Evolutionary conservation across 1,139 yeast genomes (phyloP).

Genomic region (Suhomyces bribrorum): DNA sequence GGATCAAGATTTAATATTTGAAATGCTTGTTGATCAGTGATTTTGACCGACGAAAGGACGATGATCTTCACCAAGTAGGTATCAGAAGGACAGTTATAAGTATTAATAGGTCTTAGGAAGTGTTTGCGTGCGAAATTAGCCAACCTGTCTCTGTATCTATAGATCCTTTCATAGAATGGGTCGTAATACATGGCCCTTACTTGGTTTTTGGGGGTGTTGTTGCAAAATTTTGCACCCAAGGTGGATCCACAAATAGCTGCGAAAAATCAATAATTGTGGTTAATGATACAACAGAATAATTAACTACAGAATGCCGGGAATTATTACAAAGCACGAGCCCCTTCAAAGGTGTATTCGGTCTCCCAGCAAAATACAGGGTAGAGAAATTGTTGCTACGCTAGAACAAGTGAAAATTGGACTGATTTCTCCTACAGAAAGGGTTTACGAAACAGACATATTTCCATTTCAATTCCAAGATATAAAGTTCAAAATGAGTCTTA

Average conservation of each 20-base stretch:
- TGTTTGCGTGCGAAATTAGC: not conserved
- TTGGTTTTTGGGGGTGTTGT: too few relatives aligned
- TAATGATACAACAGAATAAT: too few relatives aligned
- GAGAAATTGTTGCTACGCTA: not conserved
- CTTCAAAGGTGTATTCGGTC: not conserved
- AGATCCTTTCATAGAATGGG: too few relatives aligned
- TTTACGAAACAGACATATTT: not conserved
- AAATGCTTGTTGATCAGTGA: not conserved
- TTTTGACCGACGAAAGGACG: not conserved
- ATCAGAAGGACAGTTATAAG: not conserved
- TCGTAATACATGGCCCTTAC: too few relatives aligned
- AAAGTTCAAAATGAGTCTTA: constrained; percentile 17
- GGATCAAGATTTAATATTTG: not conserved
- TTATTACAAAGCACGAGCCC: not conserved
- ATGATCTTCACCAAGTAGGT: constrained; percentile 3
- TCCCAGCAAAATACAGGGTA: not conserved
- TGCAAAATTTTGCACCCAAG: constrained; percentile 4
- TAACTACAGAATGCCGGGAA: not conserved
- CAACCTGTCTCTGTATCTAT: not conserved
- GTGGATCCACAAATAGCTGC: too few relatives aligned
- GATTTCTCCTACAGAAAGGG: not conserved
- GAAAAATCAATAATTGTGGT: too few relatives aligned
- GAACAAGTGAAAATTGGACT: not conserved
- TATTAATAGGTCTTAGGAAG: not conserved
- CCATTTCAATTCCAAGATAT: constrained; percentile 10